phyloP scores from a whole-genome alignment of 345 rosid species.

The Lenwebbia sp. region DNA sequence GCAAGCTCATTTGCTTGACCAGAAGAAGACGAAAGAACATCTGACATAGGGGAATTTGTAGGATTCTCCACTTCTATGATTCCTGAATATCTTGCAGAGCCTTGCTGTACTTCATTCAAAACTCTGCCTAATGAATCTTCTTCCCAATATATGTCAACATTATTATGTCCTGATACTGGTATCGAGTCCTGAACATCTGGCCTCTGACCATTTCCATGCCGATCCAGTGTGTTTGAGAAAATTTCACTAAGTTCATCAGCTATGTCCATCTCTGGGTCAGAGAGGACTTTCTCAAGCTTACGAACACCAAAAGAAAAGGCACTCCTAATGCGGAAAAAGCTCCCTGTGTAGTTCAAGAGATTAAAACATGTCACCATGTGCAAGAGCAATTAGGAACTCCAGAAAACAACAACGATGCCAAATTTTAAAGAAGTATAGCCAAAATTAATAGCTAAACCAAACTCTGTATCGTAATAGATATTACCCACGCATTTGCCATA shows the following conservation, averaged over 20 bases:
- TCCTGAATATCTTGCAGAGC: neutral
- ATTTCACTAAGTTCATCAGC: slow-evolving; percentile 50
- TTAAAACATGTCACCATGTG: neutral
- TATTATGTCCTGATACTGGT: slow-evolving; percentile 28
- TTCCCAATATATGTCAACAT: slow-evolving; percentile 6
- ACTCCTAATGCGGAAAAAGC: slow-evolving; percentile 71
- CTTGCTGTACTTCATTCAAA: slow-evolving; percentile 5
- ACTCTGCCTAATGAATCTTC: slow-evolving; percentile 5
- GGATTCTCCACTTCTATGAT: slow-evolving; percentile 13
- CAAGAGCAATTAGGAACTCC: neutral
- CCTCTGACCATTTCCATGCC: slow-evolving; percentile 73
- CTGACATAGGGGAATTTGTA: slow-evolving; percentile 13
- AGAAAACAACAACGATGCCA: neutral
- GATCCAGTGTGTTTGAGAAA: slow-evolving; percentile 60
- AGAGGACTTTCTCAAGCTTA: slow-evolving; percentile 61
- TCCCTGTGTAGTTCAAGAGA: slow-evolving; percentile 31
- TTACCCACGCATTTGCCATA: neutral
- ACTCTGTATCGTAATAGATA: neutral
- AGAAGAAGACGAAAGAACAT: slow-evolving; percentile 24
- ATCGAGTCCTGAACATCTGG: slow-evolving; percentile 65
- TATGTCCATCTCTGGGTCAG: slow-evolving; percentile 40
- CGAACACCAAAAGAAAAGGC: slow-evolving; percentile 89
- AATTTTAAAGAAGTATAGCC: neutral
- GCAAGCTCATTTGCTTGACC: slow-evolving; percentile 55
- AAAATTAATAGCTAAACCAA: neutral